Evolutionary conservation across 441 rosid species (phyloP).

Genomic region (Gossypium davidsonii): DNA sequence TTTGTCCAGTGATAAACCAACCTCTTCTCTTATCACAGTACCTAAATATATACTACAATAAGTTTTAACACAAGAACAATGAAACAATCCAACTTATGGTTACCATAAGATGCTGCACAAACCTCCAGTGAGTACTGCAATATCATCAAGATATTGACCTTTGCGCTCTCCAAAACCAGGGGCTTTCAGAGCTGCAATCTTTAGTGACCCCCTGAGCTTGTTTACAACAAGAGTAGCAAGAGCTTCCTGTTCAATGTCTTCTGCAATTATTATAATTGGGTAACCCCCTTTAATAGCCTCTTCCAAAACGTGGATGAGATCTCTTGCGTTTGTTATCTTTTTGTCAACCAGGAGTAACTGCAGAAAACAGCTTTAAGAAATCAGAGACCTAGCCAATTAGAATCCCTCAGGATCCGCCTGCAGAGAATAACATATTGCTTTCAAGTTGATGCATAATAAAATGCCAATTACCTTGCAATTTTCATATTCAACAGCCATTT

Average conservation of each 20-base stretch:
- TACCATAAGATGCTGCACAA: not conserved
- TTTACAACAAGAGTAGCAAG: constrained; percentile 95
- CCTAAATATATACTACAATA: constrained; percentile 31
- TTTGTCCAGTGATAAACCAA: constrained; percentile 82
- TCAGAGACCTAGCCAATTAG: not conserved
- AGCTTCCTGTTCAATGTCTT: constrained; percentile 97
- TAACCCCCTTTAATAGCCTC: constrained; percentile 75
- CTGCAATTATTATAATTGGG: constrained; percentile 73
- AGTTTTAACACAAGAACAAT: not conserved
- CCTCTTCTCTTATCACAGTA: constrained; percentile 79
- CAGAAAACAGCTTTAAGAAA: constrained; percentile 20
- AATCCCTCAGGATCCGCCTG: not conserved
- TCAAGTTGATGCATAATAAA: not conserved
- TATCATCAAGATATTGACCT: constrained; percentile 93
- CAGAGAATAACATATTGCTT: not conserved
- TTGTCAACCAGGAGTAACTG: constrained; percentile 96
- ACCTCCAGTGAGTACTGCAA: constrained; percentile 93
- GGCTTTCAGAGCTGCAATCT: constrained; percentile 94
- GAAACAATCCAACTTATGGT: not conserved
- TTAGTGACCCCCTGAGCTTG: constrained; percentile 85
- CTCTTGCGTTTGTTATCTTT: constrained; percentile 91
- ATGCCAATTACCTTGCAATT: constrained; percentile 71
- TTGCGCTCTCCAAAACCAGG: constrained; percentile 98
- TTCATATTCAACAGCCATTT: constrained; percentile 89
- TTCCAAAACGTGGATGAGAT: constrained; percentile 69